Conservation (phyloP, 2,329 filamentous ascomycete genomes). For the Phialophora tarda region DNA sequence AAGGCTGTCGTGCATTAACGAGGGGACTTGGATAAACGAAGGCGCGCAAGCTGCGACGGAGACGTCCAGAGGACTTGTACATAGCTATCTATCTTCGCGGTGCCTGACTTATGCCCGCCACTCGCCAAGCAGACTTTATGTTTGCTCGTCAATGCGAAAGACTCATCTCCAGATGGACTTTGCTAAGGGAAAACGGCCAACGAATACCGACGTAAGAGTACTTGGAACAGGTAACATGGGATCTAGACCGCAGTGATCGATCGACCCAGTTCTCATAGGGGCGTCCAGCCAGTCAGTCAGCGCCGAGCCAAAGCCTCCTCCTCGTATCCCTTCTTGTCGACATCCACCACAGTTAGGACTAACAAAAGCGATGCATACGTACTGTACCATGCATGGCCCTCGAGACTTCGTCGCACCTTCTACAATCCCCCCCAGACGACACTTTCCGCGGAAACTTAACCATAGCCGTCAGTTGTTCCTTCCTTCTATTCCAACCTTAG, state of each 20-base stretch:
- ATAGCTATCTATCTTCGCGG: constrained; percentile 14
- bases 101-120: constrained; percentile 19
- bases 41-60: constrained; percentile 6
- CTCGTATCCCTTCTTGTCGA: not conserved
- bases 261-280: not conserved
- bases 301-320: not conserved
- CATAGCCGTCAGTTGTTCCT: not conserved
- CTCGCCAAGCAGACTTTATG: constrained; percentile 11
- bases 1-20: constrained; percentile 10
- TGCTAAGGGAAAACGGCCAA: not conserved
- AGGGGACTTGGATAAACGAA: constrained; percentile 27
- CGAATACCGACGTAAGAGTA: not conserved
- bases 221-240: no score
- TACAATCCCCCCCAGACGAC: not conserved
- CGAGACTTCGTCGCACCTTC: not conserved
- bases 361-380: not conserved
- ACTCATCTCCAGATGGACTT: constrained; percentile 28
- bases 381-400: no score
- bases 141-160: constrained; percentile 29
- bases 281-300: not conserved
- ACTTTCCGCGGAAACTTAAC: not conserved
- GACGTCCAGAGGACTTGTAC: constrained; percentile 15
- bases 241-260: not conserved
- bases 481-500: not conserved
- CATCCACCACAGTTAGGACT: not conserved